phyloP scores from a whole-genome alignment of 1,284 basidiomycete genomes.

The Wolfiporia cocos region DNA sequence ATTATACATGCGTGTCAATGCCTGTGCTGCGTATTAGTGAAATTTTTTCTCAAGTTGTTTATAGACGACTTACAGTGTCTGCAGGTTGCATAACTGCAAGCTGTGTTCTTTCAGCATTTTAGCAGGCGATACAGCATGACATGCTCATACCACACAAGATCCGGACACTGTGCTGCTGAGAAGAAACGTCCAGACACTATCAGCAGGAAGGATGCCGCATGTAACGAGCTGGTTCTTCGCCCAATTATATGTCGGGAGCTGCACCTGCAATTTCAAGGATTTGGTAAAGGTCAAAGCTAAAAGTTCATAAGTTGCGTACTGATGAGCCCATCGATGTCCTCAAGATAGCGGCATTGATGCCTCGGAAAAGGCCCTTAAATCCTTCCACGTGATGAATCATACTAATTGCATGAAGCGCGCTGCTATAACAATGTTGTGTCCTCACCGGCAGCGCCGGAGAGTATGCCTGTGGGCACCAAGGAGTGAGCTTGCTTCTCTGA shows the following conservation, averaged over 20 bases:
- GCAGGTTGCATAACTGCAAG: slow-evolving; percentile 89
- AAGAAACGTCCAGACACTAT: slow-evolving; percentile 85
- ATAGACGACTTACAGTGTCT: slow-evolving; percentile 76
- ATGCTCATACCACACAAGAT: slow-evolving; percentile 74
- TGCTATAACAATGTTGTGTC: slow-evolving; percentile 88
- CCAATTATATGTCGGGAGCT: slow-evolving; percentile 94
- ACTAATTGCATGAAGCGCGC: slow-evolving; percentile 72
- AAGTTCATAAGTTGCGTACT: too few species aligned
- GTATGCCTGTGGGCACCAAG: slow-evolving; percentile 76
- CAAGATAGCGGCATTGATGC: slow-evolving; percentile 90
- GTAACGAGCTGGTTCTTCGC: slow-evolving; percentile 76
- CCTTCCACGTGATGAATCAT: slow-evolving; percentile 81
- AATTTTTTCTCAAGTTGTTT: too few species aligned
- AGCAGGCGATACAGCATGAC: not conserved
- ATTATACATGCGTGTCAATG: slow-evolving; percentile 94
- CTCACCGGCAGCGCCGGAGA: slow-evolving; percentile 93
- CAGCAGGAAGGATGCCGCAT: slow-evolving; percentile 59
- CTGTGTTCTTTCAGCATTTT: slow-evolving; percentile 30
- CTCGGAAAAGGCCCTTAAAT: slow-evolving; percentile 76
- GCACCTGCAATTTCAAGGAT: too few species aligned
- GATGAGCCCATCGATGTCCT: slow-evolving; percentile 93
- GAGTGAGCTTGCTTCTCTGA: too few species aligned
- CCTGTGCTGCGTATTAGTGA: too few species aligned
- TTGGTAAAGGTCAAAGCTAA: too few species aligned
- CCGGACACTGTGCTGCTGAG: slow-evolving; percentile 88